Conservation (phyloP, 306 rosid species). For the Hippophae rhamnoides region DNA sequence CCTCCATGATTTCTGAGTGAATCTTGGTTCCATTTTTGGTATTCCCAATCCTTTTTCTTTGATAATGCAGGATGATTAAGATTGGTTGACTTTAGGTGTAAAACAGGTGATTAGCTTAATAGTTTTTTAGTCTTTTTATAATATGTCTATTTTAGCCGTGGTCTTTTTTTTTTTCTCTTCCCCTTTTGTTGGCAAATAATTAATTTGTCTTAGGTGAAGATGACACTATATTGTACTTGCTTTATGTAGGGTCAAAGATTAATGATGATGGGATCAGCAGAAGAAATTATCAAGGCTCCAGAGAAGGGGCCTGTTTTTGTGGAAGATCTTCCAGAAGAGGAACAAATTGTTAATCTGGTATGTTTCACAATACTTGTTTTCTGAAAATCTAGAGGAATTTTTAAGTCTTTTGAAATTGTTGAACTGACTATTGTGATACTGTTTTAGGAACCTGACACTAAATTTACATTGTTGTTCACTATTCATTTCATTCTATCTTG, state of each 20-base stretch:
- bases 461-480: not conserved
- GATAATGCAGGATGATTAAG: slow-evolving; percentile 79
- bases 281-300: slow-evolving; percentile 82
- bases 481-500: slow-evolving; percentile 9
- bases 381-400: slow-evolving; percentile 7
- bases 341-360: slow-evolving; percentile 70
- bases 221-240: not conserved
- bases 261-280: slow-evolving; percentile 99
- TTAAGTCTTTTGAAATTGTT: slow-evolving; percentile 3
- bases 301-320: slow-evolving; percentile 86
- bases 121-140: slow-evolving; percentile 8
- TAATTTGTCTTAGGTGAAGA: not conserved
- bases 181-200: not conserved
- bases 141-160: not conserved
- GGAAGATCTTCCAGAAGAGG: slow-evolving; percentile 99
- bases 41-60: not conserved
- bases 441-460: not conserved
- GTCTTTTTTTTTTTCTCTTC: slow-evolving; percentile 3
- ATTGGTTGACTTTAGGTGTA: slow-evolving; percentile 77
- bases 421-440: not conserved
- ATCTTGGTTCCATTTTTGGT: not conserved
- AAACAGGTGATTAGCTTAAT: slow-evolving; percentile 49
- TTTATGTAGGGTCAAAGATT: slow-evolving; percentile 79
- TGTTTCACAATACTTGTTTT: slow-evolving; percentile 16
- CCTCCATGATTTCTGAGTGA: not conserved